These are phyloP conservation scores for Tulasnella sp. DNA, from an alignment of 768 basidiomycete species.

Conservation along the genomic window DNA sequence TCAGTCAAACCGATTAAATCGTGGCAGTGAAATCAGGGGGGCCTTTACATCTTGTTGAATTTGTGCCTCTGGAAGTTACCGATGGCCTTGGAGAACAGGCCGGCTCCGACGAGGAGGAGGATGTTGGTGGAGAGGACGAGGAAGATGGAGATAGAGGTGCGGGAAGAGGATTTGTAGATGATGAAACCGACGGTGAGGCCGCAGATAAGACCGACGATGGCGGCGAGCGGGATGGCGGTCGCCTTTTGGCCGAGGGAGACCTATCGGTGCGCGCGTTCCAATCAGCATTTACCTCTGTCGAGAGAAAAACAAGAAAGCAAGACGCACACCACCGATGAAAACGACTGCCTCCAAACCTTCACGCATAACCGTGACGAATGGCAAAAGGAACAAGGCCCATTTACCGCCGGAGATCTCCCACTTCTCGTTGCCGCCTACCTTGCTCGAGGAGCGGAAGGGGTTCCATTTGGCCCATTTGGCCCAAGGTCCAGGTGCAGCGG, in stretches of 20 bases:
- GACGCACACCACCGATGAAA: conserved; percentile 77
- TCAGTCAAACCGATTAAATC: no score
- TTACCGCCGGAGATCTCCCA: conserved; percentile 37
- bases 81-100: conserved; percentile 78
- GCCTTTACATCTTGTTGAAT: conserved; percentile 51
- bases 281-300: no score
- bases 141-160: conserved; percentile 80
- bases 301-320: background rate
- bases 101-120: conserved; percentile 88
- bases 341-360: conserved; percentile 93
- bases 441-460: background rate
- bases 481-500: background rate
- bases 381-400: conserved; percentile 87
- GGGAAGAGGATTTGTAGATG: conserved; percentile 76
- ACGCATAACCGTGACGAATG: conserved; percentile 85
- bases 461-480: background rate
- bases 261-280: conserved; percentile 29
- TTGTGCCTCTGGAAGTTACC: conserved; percentile 65
- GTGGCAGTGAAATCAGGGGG: no score
- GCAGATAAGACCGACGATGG: conserved; percentile 76
- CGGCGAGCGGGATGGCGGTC: conserved; percentile 81
- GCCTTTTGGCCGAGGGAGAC: conserved; percentile 79
- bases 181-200: conserved; percentile 70
- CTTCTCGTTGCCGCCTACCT: conserved; percentile 28
- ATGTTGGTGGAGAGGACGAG: conserved; percentile 88